Conservation (phyloP, 306 rosid species). For the Cyamopsis tetragonoloba region DNA sequence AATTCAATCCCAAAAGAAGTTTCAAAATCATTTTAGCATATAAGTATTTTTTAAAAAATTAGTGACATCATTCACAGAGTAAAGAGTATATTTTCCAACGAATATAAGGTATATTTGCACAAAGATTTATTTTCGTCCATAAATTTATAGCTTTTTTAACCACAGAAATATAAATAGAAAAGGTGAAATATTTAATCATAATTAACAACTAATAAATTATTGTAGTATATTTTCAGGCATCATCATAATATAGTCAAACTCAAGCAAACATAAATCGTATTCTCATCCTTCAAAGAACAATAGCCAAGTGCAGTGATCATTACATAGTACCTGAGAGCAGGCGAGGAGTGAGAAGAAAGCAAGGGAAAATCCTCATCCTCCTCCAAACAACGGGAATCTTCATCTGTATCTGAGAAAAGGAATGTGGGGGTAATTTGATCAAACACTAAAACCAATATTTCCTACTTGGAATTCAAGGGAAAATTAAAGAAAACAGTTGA, state of each 20-base stretch:
- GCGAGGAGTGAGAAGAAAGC: conserved; percentile 28
- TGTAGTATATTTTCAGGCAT: not conserved
- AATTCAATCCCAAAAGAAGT: not conserved
- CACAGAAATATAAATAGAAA: not conserved
- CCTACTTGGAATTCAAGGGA: not conserved
- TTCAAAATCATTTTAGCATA: not conserved
- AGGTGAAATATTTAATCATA: not conserved
- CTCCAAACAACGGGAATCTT: conserved; percentile 35
- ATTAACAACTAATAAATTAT: not conserved
- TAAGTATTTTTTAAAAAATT: not conserved
- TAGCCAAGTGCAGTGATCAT: not conserved
- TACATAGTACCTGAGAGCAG: conserved; percentile 36
- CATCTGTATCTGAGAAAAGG: conserved; percentile 29
- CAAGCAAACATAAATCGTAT: too few relatives aligned
- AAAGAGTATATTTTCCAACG: not conserved
- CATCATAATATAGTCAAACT: not conserved
- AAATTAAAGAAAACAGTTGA: not conserved
- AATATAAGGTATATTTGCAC: not conserved
- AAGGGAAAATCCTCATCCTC: conserved; percentile 30
- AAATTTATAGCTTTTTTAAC: not conserved
- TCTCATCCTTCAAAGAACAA: not conserved
- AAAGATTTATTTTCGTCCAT: not conserved
- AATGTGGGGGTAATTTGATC: not conserved
- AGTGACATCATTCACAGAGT: not conserved
- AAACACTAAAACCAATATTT: not conserved